These are phyloP conservation scores for Thalassiosira profunda DNA, from an alignment of 108 stramenopile genomes.

Conservation along the genomic window DNA sequence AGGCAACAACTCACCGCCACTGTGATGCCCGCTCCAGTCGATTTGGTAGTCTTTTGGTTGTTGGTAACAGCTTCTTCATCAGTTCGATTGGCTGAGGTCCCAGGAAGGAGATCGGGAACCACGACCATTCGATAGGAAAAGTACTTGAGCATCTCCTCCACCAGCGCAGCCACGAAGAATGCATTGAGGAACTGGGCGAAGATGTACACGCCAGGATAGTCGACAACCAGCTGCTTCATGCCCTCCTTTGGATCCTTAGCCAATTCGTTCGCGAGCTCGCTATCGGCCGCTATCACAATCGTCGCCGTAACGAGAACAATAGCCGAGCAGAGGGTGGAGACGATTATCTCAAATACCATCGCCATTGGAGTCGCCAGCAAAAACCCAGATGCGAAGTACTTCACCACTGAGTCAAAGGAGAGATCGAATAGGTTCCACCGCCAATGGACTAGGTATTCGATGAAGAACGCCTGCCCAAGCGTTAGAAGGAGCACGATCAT, in stretches of 20 bases:
- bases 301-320: not conserved
- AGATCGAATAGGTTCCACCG: slow-evolving; percentile 45
- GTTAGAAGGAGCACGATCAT: slow-evolving; percentile 42
- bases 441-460: slow-evolving; percentile 52
- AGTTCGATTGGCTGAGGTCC: slow-evolving; percentile 1
- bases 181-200: slow-evolving; percentile 38
- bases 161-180: slow-evolving; percentile 41
- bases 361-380: slow-evolving; percentile 45
- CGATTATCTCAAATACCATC: slow-evolving; percentile 37
- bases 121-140: slow-evolving; percentile 58
- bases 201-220: slow-evolving; percentile 31
- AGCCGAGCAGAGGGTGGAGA: slow-evolving; percentile 19
- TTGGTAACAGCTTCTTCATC: slow-evolving; percentile 7
- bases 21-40: slow-evolving; percentile 40
- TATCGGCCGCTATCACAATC: slow-evolving; percentile 16
- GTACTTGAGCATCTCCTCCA: slow-evolving; percentile 55
- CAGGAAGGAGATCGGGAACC: slow-evolving; percentile 44
- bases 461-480: slow-evolving; percentile 47
- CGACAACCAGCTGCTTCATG: slow-evolving; percentile 29
- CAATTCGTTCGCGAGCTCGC: slow-evolving; percentile 25
- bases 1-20: slow-evolving; percentile 41
- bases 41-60: slow-evolving; percentile 11
- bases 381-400: slow-evolving; percentile 52
- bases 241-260: slow-evolving; percentile 21
- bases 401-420: slow-evolving; percentile 50